Evolutionary conservation across 345 rosid species (phyloP), one percentile per base, ranked within the genome.

Genomic region (Noccaea bulbosa): DNA sequence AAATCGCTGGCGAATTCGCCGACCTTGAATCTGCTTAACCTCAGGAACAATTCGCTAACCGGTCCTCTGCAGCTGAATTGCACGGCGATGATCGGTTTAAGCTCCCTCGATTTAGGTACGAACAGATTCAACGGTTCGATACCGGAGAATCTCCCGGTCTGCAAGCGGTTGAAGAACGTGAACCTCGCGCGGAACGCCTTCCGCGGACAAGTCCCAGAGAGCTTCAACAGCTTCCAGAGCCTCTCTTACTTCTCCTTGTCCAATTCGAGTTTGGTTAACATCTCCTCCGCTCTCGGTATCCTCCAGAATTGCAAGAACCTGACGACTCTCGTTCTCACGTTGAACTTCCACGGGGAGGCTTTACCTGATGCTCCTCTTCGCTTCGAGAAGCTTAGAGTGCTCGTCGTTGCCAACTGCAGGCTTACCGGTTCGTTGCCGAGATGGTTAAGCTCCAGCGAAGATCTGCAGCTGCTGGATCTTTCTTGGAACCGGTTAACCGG

Each of bases 381-480:
- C 24, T 91, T 91, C 60, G 81, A 79, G 32, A 87, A 82, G 72
- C 79, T 91, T 63, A 86, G 77, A 74, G 90, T 81, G 20, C 81
- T 92, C 5, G 88, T 86, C 11, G 72, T 89, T 14, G 93, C 96
- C 8, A 79, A 55, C 51, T 87, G 96, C 37, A 65, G 55, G 61
- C 96, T 89, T 62, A 72, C 35, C 8, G 98, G 98, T 47, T 74
- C 81, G 1, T 52, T 92, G 24, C 93, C 98, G 1, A 72, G 47
- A 0, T 92, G 98, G 98, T 79, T 92, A 77, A 78, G 59, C n/a
- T 50, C 41, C 12, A 79, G 87, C 64, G 24, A 37, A 10, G 77
- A 83, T 8, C 82, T 92, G 83, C 89, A 89, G 82, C 33, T 91
- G 74, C 57, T 91, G 77, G 97, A 91, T 85, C 81, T 91, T 56